Base-by-base conservation (phyloP, 306 rosid species). In the Alnus rubra region DNA sequence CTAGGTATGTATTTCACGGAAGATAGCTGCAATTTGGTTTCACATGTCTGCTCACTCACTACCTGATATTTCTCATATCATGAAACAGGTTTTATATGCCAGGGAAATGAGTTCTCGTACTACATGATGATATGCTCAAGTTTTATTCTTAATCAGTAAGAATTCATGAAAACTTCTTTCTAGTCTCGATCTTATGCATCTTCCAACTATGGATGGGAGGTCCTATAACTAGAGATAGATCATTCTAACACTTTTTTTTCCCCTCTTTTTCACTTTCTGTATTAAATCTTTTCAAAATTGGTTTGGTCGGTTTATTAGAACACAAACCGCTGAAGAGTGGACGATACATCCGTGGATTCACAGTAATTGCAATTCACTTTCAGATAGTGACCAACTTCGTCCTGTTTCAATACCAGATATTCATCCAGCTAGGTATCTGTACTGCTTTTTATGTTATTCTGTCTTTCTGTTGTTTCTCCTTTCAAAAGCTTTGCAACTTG, bases 41-140 rank as follows among this genome's bases (percentile, higher is more conserved):
- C 31, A 47, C 10, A 77, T 79, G 28, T 75, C 39, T 44, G 55
- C 50, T 12, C 73, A 54, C 63, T 56, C 75, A 14, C 44, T 81
- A 35, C 47, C 69, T 78, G 74, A 64, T 78, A 63, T 80, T 73
- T 72, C n/a, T 44, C 68, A 48, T 68, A 50, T 78, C 76, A 75
- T 83, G 77, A 68, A 81, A 84, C 88, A 95, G 99, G 98, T 80
- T 95, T 93, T 87, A 84, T 93, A 65, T 81, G 98, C 80, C 99
- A 95, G 79, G 99, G 99, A 85, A 95, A 95, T 83, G 99, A 93
- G 82, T 95, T 95, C 88, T 95, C 99, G 44, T 95, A 95, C 87
- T 93, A 95, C 87, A 95, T 95, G 99, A 95, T 95, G 99, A 95
- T 95, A 90, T 93, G 98, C 89, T 95, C 98, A 31, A 91, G 94